Evolutionary conservation across 1,139 yeast genomes (phyloP).

Genomic region (Cylindricascospora bacillispora): DNA sequence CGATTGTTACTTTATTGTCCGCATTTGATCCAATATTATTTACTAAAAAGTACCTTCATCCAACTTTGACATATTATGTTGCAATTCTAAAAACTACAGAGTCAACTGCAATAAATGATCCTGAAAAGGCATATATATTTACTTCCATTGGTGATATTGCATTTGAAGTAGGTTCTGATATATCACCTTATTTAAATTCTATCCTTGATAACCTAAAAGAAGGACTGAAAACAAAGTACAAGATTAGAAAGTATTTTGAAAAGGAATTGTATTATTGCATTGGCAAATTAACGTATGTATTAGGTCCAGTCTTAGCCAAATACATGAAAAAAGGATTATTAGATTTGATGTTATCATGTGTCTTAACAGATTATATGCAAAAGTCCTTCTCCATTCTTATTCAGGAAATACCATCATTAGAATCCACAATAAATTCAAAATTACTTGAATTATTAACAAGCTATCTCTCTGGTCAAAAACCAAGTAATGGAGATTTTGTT

Average conservation of each 20-base stretch:
- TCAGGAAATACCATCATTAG: constrained; percentile 67
- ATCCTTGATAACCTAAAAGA: constrained; percentile 75
- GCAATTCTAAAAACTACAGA: constrained; percentile 65
- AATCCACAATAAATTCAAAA: constrained; percentile 57
- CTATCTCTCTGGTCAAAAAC: constrained; percentile 74
- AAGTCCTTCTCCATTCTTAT: constrained; percentile 58
- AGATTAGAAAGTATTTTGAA: constrained; percentile 60
- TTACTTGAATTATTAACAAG: constrained; percentile 60
- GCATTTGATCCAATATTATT: constrained; percentile 65
- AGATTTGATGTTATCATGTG: constrained; percentile 70
- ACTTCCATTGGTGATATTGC: constrained; percentile 81
- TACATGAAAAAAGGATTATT: constrained; percentile 73
- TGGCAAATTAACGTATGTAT: constrained; percentile 75
- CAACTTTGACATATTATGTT: constrained; percentile 65
- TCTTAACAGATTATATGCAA: constrained; percentile 69
- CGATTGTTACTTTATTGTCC: constrained; percentile 72
- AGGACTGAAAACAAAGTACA: constrained; percentile 60
- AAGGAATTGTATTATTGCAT: constrained; percentile 84
- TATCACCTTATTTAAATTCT: constrained; percentile 81
- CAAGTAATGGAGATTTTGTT: constrained; percentile 82
- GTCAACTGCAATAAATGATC: constrained; percentile 14
- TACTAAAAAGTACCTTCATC: constrained; percentile 69
- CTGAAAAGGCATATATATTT: constrained; percentile 65
- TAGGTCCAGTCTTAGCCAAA: constrained; percentile 91
- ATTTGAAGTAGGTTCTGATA: constrained; percentile 70